Percentiles rank a stretch among this genome's conserved stretches.
Evolutionary conservation across 2,329 filamentous ascomycete genomes (phyloP).

Genomic region (Fusarium oligoseptatum): DNA sequence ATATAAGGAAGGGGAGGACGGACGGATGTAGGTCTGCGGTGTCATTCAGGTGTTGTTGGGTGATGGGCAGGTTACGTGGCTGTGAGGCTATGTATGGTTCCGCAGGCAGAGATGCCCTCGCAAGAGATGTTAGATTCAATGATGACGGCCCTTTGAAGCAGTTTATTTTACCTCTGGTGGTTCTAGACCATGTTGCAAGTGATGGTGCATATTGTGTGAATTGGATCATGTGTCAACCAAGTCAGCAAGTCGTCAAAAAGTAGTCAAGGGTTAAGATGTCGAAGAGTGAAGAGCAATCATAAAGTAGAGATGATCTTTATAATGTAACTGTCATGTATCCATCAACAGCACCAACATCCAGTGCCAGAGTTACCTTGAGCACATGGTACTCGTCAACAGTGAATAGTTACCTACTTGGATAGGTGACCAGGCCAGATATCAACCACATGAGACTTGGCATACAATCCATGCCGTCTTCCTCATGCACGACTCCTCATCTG

Average conservation of each 20-base stretch:
- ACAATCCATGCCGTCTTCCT: neutral
- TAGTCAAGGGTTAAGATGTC: neutral
- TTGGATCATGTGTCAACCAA: neutral
- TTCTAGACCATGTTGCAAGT: neutral
- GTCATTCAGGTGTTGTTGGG: constrained; percentile 12
- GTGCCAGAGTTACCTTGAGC: neutral
- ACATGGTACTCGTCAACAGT: neutral
- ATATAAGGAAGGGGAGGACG: constrained; percentile 23
- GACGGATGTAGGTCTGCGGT: constrained; percentile 2
- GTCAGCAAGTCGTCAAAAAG: neutral
- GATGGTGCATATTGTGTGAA: neutral
- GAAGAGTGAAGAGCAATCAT: neutral
- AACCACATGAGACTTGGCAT: neutral
- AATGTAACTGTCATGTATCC: neutral
- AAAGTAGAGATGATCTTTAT: neutral
- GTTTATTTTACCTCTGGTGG: neutral
- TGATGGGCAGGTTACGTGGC: constrained; percentile 16
- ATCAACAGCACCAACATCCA: neutral
- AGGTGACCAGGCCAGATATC: neutral
- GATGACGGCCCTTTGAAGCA: constrained; percentile 29
- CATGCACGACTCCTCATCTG: neutral
- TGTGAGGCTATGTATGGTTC: constrained; percentile 26
- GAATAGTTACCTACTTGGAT: neutral
- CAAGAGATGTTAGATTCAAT: constrained; percentile 30
- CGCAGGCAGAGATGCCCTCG: constrained; percentile 17